Evolutionary conservation across 352 stramenopile genomes (phyloP).

Genomic region (Saprolegnia parasitica): DNA sequence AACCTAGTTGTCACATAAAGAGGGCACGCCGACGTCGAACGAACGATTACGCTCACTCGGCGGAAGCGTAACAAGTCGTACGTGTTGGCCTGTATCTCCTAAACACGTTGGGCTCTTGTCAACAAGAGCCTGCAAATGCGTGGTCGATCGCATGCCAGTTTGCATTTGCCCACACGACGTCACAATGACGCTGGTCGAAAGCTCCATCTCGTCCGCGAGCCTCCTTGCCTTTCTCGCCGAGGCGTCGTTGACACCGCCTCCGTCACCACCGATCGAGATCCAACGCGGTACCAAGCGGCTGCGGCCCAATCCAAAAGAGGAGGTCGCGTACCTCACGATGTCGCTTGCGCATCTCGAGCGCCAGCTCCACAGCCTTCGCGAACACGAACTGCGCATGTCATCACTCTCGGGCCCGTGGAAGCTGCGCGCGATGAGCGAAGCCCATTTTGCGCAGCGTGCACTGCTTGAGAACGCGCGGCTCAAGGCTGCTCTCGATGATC

Average conservation of each 20-base stretch:
- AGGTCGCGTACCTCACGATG: neutral
- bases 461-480: neutral
- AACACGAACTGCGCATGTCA: neutral
- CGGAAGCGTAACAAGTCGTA: no score
- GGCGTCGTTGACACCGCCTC: neutral
- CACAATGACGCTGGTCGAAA: neutral
- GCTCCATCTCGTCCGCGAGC: neutral
- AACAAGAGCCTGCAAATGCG: neutral
- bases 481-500: neutral
- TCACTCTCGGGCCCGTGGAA: neutral
- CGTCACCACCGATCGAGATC: neutral
- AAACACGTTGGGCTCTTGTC: no score
- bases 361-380: neutral
- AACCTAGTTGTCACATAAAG: no score
- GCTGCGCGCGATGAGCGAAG: neutral
- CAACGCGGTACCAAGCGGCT: neutral
- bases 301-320: constrained; percentile 1
- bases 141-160: neutral
- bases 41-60: no score
- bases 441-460: neutral
- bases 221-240: neutral
- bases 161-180: neutral
- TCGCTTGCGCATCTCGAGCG: neutral
- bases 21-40: no score
- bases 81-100: no score